Evolutionary conservation across 768 basidiomycete genomes (phyloP).

Genomic region (Stropharia rugosoannulata): DNA sequence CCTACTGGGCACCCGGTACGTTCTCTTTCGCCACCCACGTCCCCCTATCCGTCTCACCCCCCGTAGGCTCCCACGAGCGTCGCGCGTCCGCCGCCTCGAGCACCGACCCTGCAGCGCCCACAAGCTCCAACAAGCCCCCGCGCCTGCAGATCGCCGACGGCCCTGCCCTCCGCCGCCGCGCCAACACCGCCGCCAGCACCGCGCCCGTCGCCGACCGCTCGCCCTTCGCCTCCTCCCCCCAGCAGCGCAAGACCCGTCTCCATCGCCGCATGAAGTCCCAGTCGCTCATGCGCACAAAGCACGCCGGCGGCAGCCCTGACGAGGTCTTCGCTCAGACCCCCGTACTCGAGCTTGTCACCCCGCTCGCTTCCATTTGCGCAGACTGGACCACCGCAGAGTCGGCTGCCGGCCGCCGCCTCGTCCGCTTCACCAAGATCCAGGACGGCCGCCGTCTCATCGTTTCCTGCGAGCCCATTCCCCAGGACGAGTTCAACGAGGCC

Average conservation of each 20-base stretch:
- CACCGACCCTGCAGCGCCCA: not conserved
- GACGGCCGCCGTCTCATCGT: conserved; percentile 76
- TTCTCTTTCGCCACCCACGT: conserved; percentile 1
- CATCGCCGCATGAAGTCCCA: conserved; percentile 45
- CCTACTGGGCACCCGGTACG: conserved; percentile 52
- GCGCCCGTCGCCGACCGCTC: conserved; percentile 32
- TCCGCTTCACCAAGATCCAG: conserved; percentile 80
- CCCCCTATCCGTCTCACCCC: conserved; percentile 4
- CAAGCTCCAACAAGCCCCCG: conserved; percentile 20
- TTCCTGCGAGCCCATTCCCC: conserved; percentile 72
- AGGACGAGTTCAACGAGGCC: conserved; percentile 69
- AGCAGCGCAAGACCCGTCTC: conserved; percentile 33
- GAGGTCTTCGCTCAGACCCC: conserved; percentile 51
- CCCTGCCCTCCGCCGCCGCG: conserved; percentile 37
- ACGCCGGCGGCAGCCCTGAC: conserved; percentile 24
- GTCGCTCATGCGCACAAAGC: conserved; percentile 42
- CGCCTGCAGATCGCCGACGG: conserved; percentile 29
- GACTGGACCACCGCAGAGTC: conserved; percentile 70
- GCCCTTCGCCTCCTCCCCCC: conserved; percentile 19
- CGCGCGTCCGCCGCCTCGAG: conserved; percentile 16
- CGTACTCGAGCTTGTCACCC: conserved; percentile 58
- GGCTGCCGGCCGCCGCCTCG: conserved; percentile 72
- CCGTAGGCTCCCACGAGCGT: conserved; percentile 13
- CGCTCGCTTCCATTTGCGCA: conserved; percentile 52
- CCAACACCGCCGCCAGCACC: conserved; percentile 35